A percentile compares a stretch with the other conserved stretches of the same genome.
Evolutionary conservation across 2,329 filamentous ascomycete species (phyloP).

Genomic region (Mollisia scopiformis): DNA sequence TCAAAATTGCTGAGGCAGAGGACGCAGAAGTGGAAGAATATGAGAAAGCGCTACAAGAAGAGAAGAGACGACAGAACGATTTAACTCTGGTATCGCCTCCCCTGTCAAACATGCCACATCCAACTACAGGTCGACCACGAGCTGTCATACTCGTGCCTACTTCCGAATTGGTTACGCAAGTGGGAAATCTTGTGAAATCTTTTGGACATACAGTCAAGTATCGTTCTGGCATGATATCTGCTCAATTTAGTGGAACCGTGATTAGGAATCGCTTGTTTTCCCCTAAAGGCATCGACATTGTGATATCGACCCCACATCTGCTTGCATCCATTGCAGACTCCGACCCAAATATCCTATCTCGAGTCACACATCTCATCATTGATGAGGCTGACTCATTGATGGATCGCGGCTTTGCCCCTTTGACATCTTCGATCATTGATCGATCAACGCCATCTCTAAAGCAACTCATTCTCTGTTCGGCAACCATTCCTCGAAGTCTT

Average conservation of each 20-base stretch:
- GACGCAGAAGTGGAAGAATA: slow-evolving; percentile 63
- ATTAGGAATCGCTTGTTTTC: slow-evolving; percentile 87
- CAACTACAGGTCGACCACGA: slow-evolving; percentile 76
- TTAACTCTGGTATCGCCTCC: slow-evolving; percentile 63
- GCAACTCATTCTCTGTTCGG: slow-evolving; percentile 90
- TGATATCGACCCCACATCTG: slow-evolving; percentile 88
- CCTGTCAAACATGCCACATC: slow-evolving; percentile 66
- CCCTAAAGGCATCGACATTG: slow-evolving; percentile 78
- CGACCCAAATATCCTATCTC: slow-evolving; percentile 91
- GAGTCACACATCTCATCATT: slow-evolving; percentile 84
- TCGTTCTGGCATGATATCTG: slow-evolving; percentile 80
- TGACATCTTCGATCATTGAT: slow-evolving; percentile 82
- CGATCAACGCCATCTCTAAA: slow-evolving; percentile 79
- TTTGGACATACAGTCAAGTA: slow-evolving; percentile 87
- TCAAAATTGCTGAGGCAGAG: slow-evolving; percentile 74
- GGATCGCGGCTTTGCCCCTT: slow-evolving; percentile 87
- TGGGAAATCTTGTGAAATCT: slow-evolving; percentile 77
- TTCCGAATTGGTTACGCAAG: slow-evolving; percentile 87
- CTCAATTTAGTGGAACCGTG: slow-evolving; percentile 72
- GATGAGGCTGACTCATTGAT: slow-evolving; percentile 97
- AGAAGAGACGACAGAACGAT: slow-evolving; percentile 57
- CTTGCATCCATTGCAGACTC: slow-evolving; percentile 85
- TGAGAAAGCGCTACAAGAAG: slow-evolving; percentile 59
- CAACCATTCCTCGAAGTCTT: slow-evolving; percentile 88
- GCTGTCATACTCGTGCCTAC: slow-evolving; percentile 90